These are phyloP conservation scores for Stemphylium lycopersici DNA, from an alignment of 2,329 filamentous ascomycete genomes.

Conservation along the genomic window DNA sequence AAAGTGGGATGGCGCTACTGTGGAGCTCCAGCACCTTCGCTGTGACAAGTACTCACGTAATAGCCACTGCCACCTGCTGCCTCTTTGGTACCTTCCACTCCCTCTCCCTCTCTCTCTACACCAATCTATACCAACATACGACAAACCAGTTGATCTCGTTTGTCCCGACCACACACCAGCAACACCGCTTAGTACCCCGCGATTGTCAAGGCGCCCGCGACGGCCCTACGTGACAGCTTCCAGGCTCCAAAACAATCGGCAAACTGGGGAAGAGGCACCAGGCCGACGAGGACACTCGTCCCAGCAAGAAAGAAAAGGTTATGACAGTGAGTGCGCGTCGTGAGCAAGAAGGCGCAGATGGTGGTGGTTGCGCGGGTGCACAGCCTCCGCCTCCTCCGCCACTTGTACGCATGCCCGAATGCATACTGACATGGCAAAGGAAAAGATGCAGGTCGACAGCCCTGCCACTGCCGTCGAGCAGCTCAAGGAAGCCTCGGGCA, in stretches of 20 bases:
- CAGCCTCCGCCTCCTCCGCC: background rate
- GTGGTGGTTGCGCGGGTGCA: conserved; percentile 5
- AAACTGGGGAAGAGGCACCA: conserved; percentile 53
- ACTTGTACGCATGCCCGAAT: conserved; percentile 3
- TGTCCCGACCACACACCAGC: background rate
- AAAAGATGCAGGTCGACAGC: conserved; percentile 68
- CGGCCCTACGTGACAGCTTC: conserved; percentile 31
- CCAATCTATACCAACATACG: background rate
- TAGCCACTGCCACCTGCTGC: conserved; percentile 18
- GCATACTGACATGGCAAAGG: conserved; percentile 43
- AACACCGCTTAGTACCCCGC: conserved; percentile 19
- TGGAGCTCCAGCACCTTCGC: conserved; percentile 33
- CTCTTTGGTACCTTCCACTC: conserved; percentile 7
- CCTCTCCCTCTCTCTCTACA: conserved; percentile 5
- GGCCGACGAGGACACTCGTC: conserved; percentile 47
- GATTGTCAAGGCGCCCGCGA: conserved; percentile 17
- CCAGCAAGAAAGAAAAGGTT: conserved; percentile 50
- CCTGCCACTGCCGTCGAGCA: conserved; percentile 63
- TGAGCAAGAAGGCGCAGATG: conserved; percentile 1
- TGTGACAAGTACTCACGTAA: conserved; percentile 23
- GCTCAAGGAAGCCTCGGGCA: conserved; percentile 57
- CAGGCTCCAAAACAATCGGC: conserved; percentile 38
- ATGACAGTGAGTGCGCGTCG: conserved; percentile 47
- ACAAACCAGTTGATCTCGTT: conserved; percentile 10
- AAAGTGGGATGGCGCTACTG: conserved; percentile 19